A percentile compares a stretch with the other conserved stretches of the same genome.
Conservation (phyloP, 2,329 filamentous ascomycete genomes). For the Ramularia collo-cygni region DNA sequence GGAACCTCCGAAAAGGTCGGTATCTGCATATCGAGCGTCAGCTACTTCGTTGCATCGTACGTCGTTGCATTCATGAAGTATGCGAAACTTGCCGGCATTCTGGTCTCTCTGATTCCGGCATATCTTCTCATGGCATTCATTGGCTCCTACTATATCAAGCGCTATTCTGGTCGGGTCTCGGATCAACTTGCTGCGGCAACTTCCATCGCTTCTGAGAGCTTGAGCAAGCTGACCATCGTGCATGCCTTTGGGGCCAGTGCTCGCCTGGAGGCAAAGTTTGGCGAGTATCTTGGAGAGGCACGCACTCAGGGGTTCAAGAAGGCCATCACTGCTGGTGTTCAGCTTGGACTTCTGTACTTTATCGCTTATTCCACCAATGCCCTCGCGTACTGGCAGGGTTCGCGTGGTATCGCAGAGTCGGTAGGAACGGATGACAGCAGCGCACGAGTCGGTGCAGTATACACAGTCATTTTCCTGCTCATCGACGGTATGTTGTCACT, state of each 20-base stretch:
- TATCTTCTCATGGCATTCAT: conserved; percentile 54
- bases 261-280: conserved; percentile 55
- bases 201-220: conserved; percentile 56
- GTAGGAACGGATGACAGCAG: conserved; percentile 16
- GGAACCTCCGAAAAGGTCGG: conserved; percentile 67
- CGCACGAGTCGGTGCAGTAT: conserved; percentile 40
- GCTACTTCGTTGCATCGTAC: conserved; percentile 62
- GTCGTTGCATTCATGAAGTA: conserved; percentile 61
- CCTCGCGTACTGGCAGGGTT: conserved; percentile 62
- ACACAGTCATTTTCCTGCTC: conserved; percentile 50
- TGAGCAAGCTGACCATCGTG: conserved; percentile 46
- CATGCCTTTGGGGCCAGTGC: conserved; percentile 49
- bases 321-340: conserved; percentile 48
- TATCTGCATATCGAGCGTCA: conserved; percentile 53
- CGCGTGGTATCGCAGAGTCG: conserved; percentile 45
- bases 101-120: conserved; percentile 56
- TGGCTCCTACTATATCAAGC: conserved; percentile 49
- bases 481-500: conserved; percentile 35
- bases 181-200: conserved; percentile 52
- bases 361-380: conserved; percentile 62
- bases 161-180: conserved; percentile 45
- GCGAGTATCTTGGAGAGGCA: conserved; percentile 45
- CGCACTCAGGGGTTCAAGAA: conserved; percentile 52
- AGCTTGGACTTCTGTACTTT: conserved; percentile 59
- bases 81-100: conserved; percentile 55